phyloP scores from a whole-genome alignment of 176 grass and related monocot genomes.

The Phoenix roebelenii region DNA sequence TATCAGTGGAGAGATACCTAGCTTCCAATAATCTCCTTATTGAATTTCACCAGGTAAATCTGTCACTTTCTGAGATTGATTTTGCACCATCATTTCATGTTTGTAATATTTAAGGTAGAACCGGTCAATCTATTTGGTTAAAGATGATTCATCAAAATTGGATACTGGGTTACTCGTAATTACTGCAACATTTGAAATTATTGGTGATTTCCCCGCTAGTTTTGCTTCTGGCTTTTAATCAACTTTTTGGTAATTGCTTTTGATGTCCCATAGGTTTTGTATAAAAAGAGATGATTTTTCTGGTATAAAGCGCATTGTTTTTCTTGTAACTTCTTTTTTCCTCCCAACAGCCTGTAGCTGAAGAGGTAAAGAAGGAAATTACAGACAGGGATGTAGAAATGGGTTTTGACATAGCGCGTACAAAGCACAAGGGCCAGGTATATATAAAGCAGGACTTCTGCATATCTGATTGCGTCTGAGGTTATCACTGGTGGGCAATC shows the following conservation, averaged over 20 bases:
- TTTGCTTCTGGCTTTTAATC: no score
- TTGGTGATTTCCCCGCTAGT: no score
- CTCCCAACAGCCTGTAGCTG: conserved; percentile 51
- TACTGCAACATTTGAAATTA: no score
- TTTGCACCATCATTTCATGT: no score
- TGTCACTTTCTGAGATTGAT: no score
- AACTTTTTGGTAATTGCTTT: no score
- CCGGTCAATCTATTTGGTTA: no score
- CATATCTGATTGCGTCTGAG: conserved; percentile 6
- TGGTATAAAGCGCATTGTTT: no score
- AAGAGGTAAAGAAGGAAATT: conserved; percentile 72
- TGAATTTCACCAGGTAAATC: conserved; percentile 93
- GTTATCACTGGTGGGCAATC: no score
- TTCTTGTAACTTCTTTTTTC: conserved; percentile 3
- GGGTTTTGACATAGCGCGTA: conserved; percentile 87
- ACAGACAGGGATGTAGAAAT: conserved; percentile 66
- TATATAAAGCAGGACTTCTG: neutral
- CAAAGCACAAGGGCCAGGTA: conserved; percentile 91
- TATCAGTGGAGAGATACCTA: conserved; percentile 99
- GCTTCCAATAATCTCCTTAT: conserved; percentile 69
- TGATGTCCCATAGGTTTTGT: neutral
- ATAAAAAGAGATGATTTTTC: neutral
- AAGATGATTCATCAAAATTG: no score
- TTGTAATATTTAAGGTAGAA: no score
- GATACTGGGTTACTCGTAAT: no score